Evolutionary conservation across 352 stramenopile genomes (phyloP), one percentile per base, ranked within the genome.

Genomic region (Blastocystis sp.): DNA sequence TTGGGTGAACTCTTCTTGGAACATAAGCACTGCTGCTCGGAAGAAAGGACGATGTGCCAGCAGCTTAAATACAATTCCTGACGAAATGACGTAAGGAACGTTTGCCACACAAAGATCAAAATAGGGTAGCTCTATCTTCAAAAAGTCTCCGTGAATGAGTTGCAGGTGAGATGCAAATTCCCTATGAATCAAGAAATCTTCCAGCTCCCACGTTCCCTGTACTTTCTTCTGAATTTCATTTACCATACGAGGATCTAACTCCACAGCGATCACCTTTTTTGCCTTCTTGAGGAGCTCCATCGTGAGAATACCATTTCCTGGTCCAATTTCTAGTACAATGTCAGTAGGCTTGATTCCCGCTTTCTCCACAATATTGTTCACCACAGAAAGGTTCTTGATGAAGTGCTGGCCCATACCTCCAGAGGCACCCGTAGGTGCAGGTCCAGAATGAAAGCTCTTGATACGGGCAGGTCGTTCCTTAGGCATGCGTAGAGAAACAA

Each of bases 61-160:
- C 62, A 99, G 92, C 94, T 99, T 99, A 93, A 99, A 99, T 55
- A 99, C 95, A 59, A 99, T 95, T 16, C 95, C 95, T 43, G 95
- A 98, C 56, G 96, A 99, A 88, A 99, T 99, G 92, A 95, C 96
- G 92, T 99, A 99, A 47, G 97, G 98, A 55, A 99, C 92, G 91
- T 99, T 99, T 68, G 98, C 97, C 90, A 99, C 96, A 82, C 97
- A 98, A 9, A 99, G 94, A 92, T 99, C 96, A 90, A 99, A 99
- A 92, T 98, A 99, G 39, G 97, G 97, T 87, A 99, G 94, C 66
- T 98, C 94, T n/a, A 98, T 95, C 90, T 98, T 98, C 91, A 99
- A 97, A 39, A 98, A 96, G 92, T 99, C 97, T 11, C 96, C 97
- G 90, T 99, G 96, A 90, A 99, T 98, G 37, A 99, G 96, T 91